Evolutionary conservation across 1,284 basidiomycete genomes (phyloP), one percentile per base, ranked within the genome.

Genomic region (Ceratobasidium sp.): DNA sequence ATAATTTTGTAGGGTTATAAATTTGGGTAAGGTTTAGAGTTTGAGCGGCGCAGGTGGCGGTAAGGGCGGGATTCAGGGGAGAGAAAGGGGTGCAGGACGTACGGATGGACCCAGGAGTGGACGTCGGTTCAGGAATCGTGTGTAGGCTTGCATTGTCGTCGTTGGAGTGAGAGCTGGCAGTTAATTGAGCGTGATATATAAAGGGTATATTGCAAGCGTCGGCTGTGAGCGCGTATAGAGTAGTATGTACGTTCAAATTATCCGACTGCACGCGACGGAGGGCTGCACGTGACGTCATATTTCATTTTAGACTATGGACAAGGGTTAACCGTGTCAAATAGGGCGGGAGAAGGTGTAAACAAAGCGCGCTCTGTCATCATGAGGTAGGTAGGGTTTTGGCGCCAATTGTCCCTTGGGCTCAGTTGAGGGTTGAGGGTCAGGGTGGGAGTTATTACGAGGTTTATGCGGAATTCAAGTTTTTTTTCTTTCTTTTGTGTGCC

Each of bases 131-230:
- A 74, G 26, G 46, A 78, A 42, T n/a, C 54, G 38, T 13, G 42
- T 74, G 70, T 73, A 78, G 3, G 57, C 69, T 40, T 70, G 67
- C 67, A 70, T 70, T 13, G 62, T 64, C n/a, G 62, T 64, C 62
- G 62, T 13, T 38, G 28, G 23, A n/a, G n/a, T n/a, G n/a, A n/a
- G n/a, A n/a, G n/a, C 33, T 23, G 9, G 57, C 17, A 20, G 26
- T 59, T n/a, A 26, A 59, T 28, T 26, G 57, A 13, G 20, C n/a
- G n/a, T n/a, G n/a, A n/a, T n/a, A n/a, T n/a, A n/a, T n/a, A n/a
- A n/a, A n/a, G n/a, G n/a, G n/a, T n/a, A n/a, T n/a, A n/a, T n/a
- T n/a, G n/a, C n/a, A n/a, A n/a, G n/a, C n/a, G n/a, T n/a, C n/a
- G n/a, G n/a, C n/a, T n/a, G n/a, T n/a, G n/a, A n/a, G n/a, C n/a